These are phyloP conservation scores for Acanthamoeba lenticulata DNA, from an alignment of 208 protist genomes.

Conservation along the genomic window DNA sequence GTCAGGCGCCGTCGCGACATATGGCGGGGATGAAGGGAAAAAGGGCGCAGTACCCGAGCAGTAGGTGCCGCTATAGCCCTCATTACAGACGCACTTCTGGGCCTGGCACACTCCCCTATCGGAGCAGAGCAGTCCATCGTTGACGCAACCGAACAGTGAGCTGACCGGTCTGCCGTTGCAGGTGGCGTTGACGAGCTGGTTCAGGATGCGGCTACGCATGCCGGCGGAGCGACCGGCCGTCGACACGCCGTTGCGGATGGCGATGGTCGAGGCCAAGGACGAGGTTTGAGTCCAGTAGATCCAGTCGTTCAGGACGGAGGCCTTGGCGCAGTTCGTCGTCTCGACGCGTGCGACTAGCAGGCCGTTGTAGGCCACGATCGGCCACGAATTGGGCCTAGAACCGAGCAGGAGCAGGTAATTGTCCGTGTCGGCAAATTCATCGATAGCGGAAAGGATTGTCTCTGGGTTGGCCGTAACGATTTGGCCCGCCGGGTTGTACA, in stretches of 20 bases:
- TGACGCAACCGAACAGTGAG: background rate
- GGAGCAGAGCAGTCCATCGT: background rate
- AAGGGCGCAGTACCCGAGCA: too few relatives aligned
- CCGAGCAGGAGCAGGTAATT: too few relatives aligned
- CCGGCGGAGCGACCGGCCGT: background rate
- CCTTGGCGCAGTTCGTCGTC: background rate
- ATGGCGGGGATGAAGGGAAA: too few relatives aligned
- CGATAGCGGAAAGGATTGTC: too few relatives aligned
- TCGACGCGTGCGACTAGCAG: background rate
- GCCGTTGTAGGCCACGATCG: background rate
- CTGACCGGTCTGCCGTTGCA: background rate
- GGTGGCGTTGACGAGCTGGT: background rate
- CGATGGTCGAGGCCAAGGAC: background rate
- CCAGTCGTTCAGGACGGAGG: background rate
- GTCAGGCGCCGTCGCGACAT: too few relatives aligned
- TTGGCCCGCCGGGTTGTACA: too few relatives aligned
- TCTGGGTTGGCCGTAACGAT: too few relatives aligned
- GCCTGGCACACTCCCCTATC: background rate
- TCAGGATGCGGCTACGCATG: background rate
- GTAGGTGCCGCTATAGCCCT: background rate
- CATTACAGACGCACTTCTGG: background rate
- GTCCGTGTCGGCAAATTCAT: too few relatives aligned
- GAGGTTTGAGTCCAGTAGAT: constrained; percentile 6
- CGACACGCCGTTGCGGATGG: background rate
- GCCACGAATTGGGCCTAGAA: too few relatives aligned